These are phyloP conservation scores for Colletotrichum cereale DNA, from an alignment of 2,329 filamentous ascomycete species.

Conservation along the genomic window DNA sequence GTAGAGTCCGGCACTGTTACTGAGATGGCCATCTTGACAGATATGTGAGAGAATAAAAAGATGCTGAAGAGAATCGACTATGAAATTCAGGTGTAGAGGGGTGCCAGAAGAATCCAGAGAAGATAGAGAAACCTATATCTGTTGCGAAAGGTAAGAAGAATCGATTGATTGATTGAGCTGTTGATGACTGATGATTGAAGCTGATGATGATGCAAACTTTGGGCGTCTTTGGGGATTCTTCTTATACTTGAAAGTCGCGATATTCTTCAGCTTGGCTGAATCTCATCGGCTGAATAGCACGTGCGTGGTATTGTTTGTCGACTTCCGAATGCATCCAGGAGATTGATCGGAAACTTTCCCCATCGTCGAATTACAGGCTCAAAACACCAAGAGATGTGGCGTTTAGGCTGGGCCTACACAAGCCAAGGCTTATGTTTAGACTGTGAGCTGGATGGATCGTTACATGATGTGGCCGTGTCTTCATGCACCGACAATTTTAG, in stretches of 20 bases:
- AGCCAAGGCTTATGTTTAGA: constrained; percentile 15
- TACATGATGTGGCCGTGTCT: constrained; percentile 12
- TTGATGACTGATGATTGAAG: neutral
- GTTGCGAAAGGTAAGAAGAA: neutral
- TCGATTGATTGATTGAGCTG: neutral
- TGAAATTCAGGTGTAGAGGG: neutral
- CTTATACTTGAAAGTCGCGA: constrained; percentile 26
- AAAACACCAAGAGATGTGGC: constrained; percentile 10
- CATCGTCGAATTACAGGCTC: constrained; percentile 3
- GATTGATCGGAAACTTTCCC: constrained; percentile 23
- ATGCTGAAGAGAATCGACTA: neutral
- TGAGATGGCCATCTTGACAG: constrained; percentile 29
- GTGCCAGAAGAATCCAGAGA: neutral
- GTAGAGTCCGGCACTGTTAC: neutral
- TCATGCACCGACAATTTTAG: constrained; percentile 8
- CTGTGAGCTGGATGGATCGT: neutral
- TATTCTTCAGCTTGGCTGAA: neutral
- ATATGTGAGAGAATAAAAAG: neutral
- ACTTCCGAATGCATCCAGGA: constrained; percentile 20
- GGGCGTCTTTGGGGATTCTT: constrained; percentile 21
- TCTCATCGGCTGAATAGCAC: neutral
- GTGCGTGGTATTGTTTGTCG: neutral
- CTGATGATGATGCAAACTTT: neutral
- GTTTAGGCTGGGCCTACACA: constrained; percentile 11
- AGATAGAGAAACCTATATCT: neutral